phyloP scores from a whole-genome alignment of 2,329 filamentous ascomycete genomes.

The Dactylellina sp. region DNA sequence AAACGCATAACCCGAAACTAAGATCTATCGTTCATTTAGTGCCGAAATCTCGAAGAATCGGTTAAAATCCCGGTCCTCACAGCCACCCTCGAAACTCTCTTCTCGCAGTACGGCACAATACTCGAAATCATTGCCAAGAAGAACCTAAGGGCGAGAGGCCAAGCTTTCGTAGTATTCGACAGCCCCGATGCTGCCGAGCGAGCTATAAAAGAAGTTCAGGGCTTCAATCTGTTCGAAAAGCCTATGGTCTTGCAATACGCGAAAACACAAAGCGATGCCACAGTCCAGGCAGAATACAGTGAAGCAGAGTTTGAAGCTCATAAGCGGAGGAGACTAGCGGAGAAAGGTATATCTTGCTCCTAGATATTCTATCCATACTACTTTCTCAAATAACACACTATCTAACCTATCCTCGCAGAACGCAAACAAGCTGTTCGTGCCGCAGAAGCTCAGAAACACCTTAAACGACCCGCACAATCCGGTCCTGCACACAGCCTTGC shows the following conservation, averaged over 20 bases:
- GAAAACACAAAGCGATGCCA: conserved; percentile 86
- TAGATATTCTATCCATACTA: neutral
- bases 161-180: conserved; percentile 95
- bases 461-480: conserved; percentile 71
- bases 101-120: conserved; percentile 87
- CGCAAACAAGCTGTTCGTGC: conserved; percentile 85
- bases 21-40: conserved; percentile 63
- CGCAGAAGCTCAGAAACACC: conserved; percentile 79
- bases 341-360: conserved; percentile 77
- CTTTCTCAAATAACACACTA: neutral
- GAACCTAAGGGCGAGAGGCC: conserved; percentile 90
- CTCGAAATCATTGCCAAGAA: conserved; percentile 88
- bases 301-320: conserved; percentile 87
- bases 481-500: conserved; percentile 59
- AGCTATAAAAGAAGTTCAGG: conserved; percentile 89
- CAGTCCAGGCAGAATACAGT: conserved; percentile 78
- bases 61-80: conserved; percentile 84
- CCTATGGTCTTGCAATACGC: conserved; percentile 87
- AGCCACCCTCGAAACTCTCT: conserved; percentile 79
- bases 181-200: conserved; percentile 79
- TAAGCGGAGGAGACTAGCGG: conserved; percentile 83
- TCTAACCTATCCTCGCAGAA: conserved; percentile 65
- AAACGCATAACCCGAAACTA: conserved; percentile 8
- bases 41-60: conserved; percentile 88
- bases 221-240: conserved; percentile 92